These are phyloP conservation scores for Tricholoma matsutake DNA, from an alignment of 768 basidiomycete genomes.

Conservation along the genomic window DNA sequence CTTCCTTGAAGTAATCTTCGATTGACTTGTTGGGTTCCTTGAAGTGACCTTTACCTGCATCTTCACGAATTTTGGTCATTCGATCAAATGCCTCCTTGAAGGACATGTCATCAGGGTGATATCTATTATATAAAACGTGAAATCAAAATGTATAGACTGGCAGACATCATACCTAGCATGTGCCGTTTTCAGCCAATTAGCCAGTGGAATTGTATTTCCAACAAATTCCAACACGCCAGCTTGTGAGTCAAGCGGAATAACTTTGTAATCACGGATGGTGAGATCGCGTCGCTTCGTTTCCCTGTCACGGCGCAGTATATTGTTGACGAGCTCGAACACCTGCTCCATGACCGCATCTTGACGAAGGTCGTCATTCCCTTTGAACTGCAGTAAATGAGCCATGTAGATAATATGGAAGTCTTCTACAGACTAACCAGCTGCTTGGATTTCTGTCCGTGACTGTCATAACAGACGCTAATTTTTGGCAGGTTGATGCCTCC, in stretches of 20 bases:
- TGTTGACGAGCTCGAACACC: slow-evolving; percentile 88
- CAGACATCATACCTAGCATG: slow-evolving; percentile 53
- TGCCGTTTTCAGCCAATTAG: slow-evolving; percentile 56
- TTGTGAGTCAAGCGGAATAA: slow-evolving; percentile 76
- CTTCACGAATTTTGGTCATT: slow-evolving; percentile 29
- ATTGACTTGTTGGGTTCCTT: slow-evolving; percentile 1
- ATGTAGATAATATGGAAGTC: not conserved
- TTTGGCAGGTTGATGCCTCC: slow-evolving; percentile 87
- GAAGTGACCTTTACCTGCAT: slow-evolving; percentile 25
- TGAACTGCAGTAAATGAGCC: slow-evolving; percentile 57
- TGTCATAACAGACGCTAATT: slow-evolving; percentile 66
- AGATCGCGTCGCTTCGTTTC: slow-evolving; percentile 74
- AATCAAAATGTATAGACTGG: not conserved
- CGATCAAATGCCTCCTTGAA: slow-evolving; percentile 23
- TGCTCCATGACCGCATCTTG: slow-evolving; percentile 99
- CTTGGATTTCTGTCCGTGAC: slow-evolving; percentile 61
- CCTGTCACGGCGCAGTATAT: slow-evolving; percentile 67
- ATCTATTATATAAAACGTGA: slow-evolving; percentile 40
- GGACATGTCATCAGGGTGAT: slow-evolving; percentile 56
- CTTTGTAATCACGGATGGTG: slow-evolving; percentile 79
- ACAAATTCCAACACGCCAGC: slow-evolving; percentile 94
- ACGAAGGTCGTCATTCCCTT: slow-evolving; percentile 89
- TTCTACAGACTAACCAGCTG: slow-evolving; percentile 51
- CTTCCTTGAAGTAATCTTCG: slow-evolving; percentile 30
- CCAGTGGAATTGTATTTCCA: slow-evolving; percentile 65